Evolutionary conservation across 1,284 basidiomycete genomes (phyloP).

Genomic region (Boletus mariae): DNA sequence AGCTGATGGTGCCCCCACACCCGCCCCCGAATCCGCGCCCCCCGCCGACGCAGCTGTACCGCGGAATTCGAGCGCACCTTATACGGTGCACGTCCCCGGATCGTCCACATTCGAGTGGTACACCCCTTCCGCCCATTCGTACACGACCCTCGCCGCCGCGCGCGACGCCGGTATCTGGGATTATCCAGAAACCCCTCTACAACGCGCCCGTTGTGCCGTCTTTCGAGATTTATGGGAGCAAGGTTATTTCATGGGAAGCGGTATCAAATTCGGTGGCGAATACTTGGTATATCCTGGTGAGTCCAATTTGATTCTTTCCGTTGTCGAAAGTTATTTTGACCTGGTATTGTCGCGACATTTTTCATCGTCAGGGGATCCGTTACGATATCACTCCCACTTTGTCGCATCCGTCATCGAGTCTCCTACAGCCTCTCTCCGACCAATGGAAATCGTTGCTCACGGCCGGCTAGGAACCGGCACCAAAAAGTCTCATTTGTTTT

Average conservation of each 20-base stretch:
- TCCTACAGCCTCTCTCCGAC: slow-evolving; percentile 57
- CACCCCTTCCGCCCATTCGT: slow-evolving; percentile 37
- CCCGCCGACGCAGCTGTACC: not conserved
- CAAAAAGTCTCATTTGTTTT: slow-evolving; percentile 93
- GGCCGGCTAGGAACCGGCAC: slow-evolving; percentile 95
- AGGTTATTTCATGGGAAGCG: slow-evolving; percentile 83
- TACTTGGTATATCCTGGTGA: slow-evolving; percentile 94
- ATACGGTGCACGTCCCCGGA: slow-evolving; percentile 61
- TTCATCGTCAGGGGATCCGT: slow-evolving; percentile 72
- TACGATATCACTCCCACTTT: slow-evolving; percentile 97
- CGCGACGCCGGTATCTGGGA: slow-evolving; percentile 69
- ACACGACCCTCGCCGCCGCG: slow-evolving; percentile 59
- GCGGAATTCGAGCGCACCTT: slow-evolving; percentile 30
- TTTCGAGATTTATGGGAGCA: slow-evolving; percentile 79
- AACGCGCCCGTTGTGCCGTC: slow-evolving; percentile 74
- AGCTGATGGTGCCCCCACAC: not conserved
- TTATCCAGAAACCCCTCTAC: slow-evolving; percentile 63
- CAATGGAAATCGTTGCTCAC: slow-evolving; percentile 93
- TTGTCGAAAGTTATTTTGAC: not conserved
- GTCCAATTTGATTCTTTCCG: slow-evolving; percentile 21
- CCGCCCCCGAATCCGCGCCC: slow-evolving; percentile 5
- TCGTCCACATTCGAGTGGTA: slow-evolving; percentile 68
- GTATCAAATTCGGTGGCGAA: slow-evolving; percentile 93
- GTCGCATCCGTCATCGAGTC: slow-evolving; percentile 78
- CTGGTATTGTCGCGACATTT: too few species aligned